These are phyloP conservation scores for Salix dunnii DNA, from an alignment of 345 rosid genomes.

Conservation along the genomic window DNA sequence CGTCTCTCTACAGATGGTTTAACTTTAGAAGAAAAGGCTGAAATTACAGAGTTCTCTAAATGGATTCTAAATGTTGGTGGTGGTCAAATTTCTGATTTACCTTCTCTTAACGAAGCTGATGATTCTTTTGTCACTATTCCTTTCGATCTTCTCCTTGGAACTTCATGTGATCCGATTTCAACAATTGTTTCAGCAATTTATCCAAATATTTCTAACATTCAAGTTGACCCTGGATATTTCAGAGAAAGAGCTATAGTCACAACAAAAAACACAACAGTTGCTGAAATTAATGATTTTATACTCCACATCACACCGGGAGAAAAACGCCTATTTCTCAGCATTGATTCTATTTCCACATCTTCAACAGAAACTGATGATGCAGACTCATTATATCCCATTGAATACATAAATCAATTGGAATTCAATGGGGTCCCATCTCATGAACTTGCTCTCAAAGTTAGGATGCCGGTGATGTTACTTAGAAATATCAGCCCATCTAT, in stretches of 20 bases:
- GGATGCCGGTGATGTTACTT: slow-evolving; percentile 1
- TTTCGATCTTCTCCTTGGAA: not conserved
- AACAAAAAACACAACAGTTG: not conserved
- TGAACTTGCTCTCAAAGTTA: not conserved
- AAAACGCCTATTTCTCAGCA: not conserved
- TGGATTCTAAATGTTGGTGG: not conserved
- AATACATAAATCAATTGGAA: slow-evolving; percentile 1
- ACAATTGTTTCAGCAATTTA: not conserved
- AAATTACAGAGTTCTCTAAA: not conserved
- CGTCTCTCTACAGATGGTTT: not conserved
- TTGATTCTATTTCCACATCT: not conserved
- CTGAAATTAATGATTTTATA: not conserved
- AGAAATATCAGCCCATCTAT: not conserved
- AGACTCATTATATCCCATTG: not conserved
- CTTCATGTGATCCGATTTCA: not conserved
- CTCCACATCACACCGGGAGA: not conserved
- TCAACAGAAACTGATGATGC: not conserved
- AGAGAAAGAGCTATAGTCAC: not conserved
- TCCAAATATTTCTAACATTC: not conserved
- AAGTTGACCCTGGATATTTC: no score
- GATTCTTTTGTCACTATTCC: not conserved
- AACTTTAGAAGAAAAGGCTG: no score
- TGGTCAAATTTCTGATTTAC: not conserved
- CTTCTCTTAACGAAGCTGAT: not conserved
- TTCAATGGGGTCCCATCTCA: not conserved